These are phyloP conservation scores for Trichoderma hamatum DNA, from an alignment of 2,329 filamentous ascomycete species.

Conservation along the genomic window DNA sequence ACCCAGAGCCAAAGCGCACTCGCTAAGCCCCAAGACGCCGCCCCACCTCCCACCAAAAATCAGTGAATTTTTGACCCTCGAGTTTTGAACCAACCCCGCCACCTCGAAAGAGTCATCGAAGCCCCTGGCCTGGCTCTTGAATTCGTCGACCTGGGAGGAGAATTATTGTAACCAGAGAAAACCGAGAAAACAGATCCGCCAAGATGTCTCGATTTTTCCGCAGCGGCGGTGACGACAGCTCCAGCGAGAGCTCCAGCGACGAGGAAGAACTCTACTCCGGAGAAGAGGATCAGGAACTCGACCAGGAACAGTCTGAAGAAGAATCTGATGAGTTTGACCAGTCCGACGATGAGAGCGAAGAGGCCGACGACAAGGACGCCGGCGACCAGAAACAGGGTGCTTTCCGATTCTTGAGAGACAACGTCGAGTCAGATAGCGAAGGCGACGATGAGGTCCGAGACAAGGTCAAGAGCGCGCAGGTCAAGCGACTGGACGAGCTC, in stretches of 20 bases:
- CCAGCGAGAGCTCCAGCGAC: slow-evolving; percentile 91
- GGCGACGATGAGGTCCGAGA: slow-evolving; percentile 84
- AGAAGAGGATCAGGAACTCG: slow-evolving; percentile 48
- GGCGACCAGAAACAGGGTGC: slow-evolving; percentile 68
- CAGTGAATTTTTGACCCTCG: slow-evolving; percentile 44
- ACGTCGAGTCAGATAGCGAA: slow-evolving; percentile 72
- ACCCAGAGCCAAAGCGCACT: slow-evolving; percentile 26
- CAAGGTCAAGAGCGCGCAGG: slow-evolving; percentile 95
- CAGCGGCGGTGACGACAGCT: slow-evolving; percentile 88
- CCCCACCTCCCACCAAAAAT: slow-evolving; percentile 50
- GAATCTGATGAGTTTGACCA: slow-evolving; percentile 44
- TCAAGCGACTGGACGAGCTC: slow-evolving; percentile 94
- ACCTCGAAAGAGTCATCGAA: slow-evolving; percentile 31
- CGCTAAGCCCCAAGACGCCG: slow-evolving; percentile 45
- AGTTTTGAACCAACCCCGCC: slow-evolving; percentile 43
- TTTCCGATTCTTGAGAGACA: slow-evolving; percentile 79
- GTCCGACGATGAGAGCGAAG: slow-evolving; percentile 57
- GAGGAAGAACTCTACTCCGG: slow-evolving; percentile 81
- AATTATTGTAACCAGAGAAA: not conserved
- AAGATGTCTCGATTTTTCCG: slow-evolving; percentile 98
- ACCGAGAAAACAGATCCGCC: slow-evolving; percentile 37
- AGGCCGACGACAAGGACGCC: slow-evolving; percentile 64
- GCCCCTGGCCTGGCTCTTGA: slow-evolving; percentile 23
- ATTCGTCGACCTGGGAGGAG: slow-evolving; percentile 28
- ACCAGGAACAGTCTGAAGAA: slow-evolving; percentile 43